phyloP scores from a whole-genome alignment of 2,329 filamentous ascomycete genomes.

The Aureobasidium sp. region DNA sequence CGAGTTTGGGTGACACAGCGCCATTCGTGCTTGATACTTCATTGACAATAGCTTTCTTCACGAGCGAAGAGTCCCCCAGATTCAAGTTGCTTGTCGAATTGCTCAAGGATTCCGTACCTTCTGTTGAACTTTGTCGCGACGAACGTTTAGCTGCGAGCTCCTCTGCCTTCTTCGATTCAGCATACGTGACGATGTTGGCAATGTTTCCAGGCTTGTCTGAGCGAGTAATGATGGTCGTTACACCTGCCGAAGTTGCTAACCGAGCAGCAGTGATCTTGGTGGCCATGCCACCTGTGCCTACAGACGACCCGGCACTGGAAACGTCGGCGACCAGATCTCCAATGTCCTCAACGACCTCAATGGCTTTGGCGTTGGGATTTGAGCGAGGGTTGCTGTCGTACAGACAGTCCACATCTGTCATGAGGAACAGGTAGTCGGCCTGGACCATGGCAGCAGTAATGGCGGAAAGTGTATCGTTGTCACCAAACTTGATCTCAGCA shows the following conservation, averaged over 20 bases:
- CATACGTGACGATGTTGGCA: conserved; percentile 71
- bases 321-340: conserved; percentile 75
- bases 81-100: conserved; percentile 18
- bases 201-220: conserved; percentile 94
- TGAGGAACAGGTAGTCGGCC: conserved; percentile 91
- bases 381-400: conserved; percentile 92
- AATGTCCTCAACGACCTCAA: conserved; percentile 89
- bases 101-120: not conserved
- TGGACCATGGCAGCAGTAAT: conserved; percentile 97
- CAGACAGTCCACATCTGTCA: conserved; percentile 97
- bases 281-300: conserved; percentile 94
- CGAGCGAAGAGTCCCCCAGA: conserved; percentile 1
- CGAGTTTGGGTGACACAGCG: conserved; percentile 20
- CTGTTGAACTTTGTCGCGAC: not conserved
- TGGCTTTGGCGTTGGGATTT: conserved; percentile 75
- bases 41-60: conserved; percentile 20
- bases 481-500: conserved; percentile 97
- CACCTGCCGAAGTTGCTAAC: conserved; percentile 85
- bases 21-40: conserved; percentile 13
- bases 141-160: conserved; percentile 5
- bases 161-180: conserved; percentile 52
- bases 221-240: conserved; percentile 90
- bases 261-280: conserved; percentile 94
- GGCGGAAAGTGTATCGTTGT: conserved; percentile 94
- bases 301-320: conserved; percentile 74